A percentile compares a stretch with the other conserved stretches of the same genome.
Conservation (phyloP, 2,329 filamentous ascomycete genomes). For the Sporothrix humicola region DNA sequence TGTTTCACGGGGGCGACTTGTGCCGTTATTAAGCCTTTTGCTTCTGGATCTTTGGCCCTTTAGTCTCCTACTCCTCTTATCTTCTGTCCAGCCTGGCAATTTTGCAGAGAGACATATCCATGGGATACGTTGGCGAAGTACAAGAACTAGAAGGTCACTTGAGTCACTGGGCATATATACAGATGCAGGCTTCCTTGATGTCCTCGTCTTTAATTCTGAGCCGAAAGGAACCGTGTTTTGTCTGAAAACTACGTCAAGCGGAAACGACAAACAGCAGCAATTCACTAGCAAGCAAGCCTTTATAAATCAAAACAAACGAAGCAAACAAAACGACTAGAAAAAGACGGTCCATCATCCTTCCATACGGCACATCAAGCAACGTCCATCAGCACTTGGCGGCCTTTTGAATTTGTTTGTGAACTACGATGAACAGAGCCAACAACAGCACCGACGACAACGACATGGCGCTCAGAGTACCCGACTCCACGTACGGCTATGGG, state of each 20-base stretch:
- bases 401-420: not conserved
- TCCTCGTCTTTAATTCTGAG: not conserved
- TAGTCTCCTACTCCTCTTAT: not conserved
- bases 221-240: not conserved
- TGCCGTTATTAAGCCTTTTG: not conserved
- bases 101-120: not conserved
- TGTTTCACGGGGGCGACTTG: not conserved
- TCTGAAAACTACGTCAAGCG: not conserved
- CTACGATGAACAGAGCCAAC: constrained; percentile 6
- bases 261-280: not conserved
- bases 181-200: not conserved
- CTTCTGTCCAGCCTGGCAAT: not conserved
- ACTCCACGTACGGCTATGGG: not conserved
- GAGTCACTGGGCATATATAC: not conserved
- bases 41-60: not conserved
- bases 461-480: constrained; percentile 2
- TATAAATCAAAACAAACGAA: not conserved
- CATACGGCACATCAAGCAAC: not conserved
- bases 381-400: not conserved
- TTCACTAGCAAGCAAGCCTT: not conserved
- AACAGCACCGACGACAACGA: not conserved
- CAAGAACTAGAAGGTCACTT: not conserved
- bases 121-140: not conserved
- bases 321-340: not conserved
- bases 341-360: not conserved